phyloP scores from a whole-genome alignment of 805 yeast genomes.

The Lachancea thermotolerans region DNA sequence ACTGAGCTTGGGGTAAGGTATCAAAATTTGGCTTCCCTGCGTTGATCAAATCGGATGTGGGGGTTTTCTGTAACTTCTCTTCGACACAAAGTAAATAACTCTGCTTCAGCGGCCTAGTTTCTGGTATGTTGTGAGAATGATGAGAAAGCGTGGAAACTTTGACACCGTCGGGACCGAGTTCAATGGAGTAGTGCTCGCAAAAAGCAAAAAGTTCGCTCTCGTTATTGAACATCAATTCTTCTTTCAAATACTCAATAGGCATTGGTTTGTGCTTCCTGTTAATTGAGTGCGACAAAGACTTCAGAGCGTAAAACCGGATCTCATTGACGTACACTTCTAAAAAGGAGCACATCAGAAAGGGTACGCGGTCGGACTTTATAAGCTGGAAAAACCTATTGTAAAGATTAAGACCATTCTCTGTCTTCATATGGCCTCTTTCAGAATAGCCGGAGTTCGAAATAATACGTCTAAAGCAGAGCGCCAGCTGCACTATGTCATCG shows the following conservation, averaged over 20 bases:
- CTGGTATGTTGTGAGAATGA: slow-evolving; percentile 31
- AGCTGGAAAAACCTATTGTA: slow-evolving; percentile 60
- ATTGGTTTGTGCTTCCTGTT: slow-evolving; percentile 70
- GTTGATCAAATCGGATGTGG: slow-evolving; percentile 35
- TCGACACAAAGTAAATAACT: slow-evolving; percentile 41
- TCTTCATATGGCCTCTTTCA: slow-evolving; percentile 45
- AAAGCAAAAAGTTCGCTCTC: slow-evolving; percentile 46
- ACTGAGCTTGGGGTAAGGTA: slow-evolving; percentile 5
- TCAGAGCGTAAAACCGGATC: slow-evolving; percentile 65
- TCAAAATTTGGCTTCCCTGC: slow-evolving; percentile 29
- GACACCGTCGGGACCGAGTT: slow-evolving; percentile 36
- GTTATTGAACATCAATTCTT: slow-evolving; percentile 63
- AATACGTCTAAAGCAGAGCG: slow-evolving; percentile 61
- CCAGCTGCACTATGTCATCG: slow-evolving; percentile 57
- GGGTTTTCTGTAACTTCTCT: slow-evolving; percentile 27
- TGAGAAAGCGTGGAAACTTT: slow-evolving; percentile 40
- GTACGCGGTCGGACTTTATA: slow-evolving; percentile 43
- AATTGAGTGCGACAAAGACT: slow-evolving; percentile 54
- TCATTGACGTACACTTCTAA: slow-evolving; percentile 78
- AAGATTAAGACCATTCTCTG: slow-evolving; percentile 54
- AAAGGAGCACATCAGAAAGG: slow-evolving; percentile 65
- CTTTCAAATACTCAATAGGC: slow-evolving; percentile 40
- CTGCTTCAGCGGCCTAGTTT: slow-evolving; percentile 40
- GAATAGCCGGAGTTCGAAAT: slow-evolving; percentile 55
- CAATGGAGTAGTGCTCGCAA: slow-evolving; percentile 58